These are phyloP conservation scores for Candida ipomoeae DNA, from an alignment of 805 yeast species.

Conservation along the genomic window DNA sequence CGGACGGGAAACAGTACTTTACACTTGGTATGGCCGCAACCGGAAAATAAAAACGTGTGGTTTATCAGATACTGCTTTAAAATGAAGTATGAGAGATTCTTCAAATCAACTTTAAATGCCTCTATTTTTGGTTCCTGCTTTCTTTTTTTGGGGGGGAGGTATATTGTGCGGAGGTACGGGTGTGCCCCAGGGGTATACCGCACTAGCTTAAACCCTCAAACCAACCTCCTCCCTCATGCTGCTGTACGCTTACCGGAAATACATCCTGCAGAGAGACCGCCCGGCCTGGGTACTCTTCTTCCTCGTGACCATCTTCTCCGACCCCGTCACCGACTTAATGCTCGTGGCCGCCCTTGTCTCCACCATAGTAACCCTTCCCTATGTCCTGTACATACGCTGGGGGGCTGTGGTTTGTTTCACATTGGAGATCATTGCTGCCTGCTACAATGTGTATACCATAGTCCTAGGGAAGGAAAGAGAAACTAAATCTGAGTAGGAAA, in stretches of 20 bases:
- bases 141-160: too few species aligned
- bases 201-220: background rate
- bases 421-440: background rate
- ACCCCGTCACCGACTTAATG: background rate
- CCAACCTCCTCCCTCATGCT: background rate
- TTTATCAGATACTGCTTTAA: too few species aligned
- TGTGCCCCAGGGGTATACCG: background rate
- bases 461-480: too few species aligned
- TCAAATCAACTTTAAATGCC: too few species aligned
- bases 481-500: too few species aligned
- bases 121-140: too few species aligned
- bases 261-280: background rate
- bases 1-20: too few species aligned
- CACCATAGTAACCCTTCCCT: background rate
- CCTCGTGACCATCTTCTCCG: background rate
- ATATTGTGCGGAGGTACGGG: background rate
- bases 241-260: background rate
- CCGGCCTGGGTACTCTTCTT: background rate
- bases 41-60: too few species aligned
- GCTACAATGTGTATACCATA: background rate
- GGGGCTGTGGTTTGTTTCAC: background rate
- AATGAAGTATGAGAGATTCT: too few species aligned
- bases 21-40: too few species aligned
- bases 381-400: background rate
- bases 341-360: background rate